phyloP scores from a whole-genome alignment of 805 yeast species.

The Ogataea ramenticola region DNA sequence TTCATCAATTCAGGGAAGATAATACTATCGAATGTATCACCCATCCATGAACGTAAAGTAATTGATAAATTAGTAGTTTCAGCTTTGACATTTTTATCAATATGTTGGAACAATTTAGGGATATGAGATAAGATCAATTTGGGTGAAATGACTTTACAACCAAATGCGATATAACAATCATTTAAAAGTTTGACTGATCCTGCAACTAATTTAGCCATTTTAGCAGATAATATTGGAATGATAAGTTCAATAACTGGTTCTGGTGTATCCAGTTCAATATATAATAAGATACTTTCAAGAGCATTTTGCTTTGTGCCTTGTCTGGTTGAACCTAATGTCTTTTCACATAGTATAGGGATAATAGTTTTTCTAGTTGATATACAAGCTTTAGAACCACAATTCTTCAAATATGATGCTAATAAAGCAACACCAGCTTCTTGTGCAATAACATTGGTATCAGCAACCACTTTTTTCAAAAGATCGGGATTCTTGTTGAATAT shows the following conservation, averaged over 20 bases:
- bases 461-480: constrained; percentile 47
- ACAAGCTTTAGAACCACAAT: constrained; percentile 42
- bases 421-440: constrained; percentile 74
- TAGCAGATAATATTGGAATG: constrained; percentile 51
- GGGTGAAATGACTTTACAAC: constrained; percentile 55
- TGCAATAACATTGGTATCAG: constrained; percentile 85
- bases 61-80: constrained; percentile 67
- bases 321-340: constrained; percentile 70
- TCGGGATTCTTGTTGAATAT: constrained; percentile 47
- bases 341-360: constrained; percentile 60
- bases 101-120: constrained; percentile 71
- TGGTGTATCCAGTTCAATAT: constrained; percentile 62
- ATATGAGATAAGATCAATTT: constrained; percentile 48
- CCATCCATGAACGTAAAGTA: constrained; percentile 69
- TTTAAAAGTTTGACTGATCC: constrained; percentile 53
- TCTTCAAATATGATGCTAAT: constrained; percentile 45
- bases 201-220: constrained; percentile 72
- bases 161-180: constrained; percentile 53
- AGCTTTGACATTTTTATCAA: constrained; percentile 78
- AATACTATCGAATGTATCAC: constrained; percentile 48
- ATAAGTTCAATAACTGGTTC: constrained; percentile 62
- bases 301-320: constrained; percentile 66
- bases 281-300: constrained; percentile 49
- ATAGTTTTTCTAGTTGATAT: constrained; percentile 34
- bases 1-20: constrained; percentile 76